These are phyloP conservation scores for Saccharomycopsis selenospora DNA, from an alignment of 805 yeast species.

Conservation along the genomic window DNA sequence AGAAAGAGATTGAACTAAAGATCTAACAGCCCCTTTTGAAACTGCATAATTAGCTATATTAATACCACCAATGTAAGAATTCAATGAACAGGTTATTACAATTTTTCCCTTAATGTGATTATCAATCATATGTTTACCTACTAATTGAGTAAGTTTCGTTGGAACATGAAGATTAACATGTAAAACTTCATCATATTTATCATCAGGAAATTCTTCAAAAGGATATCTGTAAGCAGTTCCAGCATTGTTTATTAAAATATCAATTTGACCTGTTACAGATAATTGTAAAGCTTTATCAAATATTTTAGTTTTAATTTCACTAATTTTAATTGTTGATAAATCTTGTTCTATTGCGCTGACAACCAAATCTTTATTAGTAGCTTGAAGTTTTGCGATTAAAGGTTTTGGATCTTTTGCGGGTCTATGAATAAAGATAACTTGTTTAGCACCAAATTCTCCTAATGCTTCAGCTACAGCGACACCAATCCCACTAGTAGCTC, in stretches of 20 bases:
- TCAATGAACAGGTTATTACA: conserved; percentile 36
- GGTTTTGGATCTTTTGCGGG: conserved; percentile 24
- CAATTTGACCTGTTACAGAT: conserved; percentile 30
- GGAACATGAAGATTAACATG: conserved; percentile 37
- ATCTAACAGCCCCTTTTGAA: conserved; percentile 29
- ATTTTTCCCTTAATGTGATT: conserved; percentile 33
- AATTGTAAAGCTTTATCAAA: conserved; percentile 27
- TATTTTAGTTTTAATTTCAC: conserved; percentile 28
- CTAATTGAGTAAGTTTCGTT: conserved; percentile 31
- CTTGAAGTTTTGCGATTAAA: conserved; percentile 21
- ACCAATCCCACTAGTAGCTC: conserved; percentile 39
- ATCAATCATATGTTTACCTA: conserved; percentile 33
- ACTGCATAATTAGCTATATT: conserved; percentile 33
- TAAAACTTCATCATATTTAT: conserved; percentile 33
- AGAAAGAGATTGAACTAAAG: conserved; percentile 26
- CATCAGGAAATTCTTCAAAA: conserved; percentile 32
- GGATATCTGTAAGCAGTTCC: conserved; percentile 32
- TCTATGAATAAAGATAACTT: conserved; percentile 32
- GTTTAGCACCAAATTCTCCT: conserved; percentile 39
- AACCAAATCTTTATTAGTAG: conserved; percentile 19
- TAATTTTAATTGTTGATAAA: conserved; percentile 23
- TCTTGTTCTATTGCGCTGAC: conserved; percentile 25
- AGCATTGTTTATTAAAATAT: conserved; percentile 39
- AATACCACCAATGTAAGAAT: conserved; percentile 36
- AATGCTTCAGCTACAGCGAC: conserved; percentile 35